A percentile compares a stretch with the other conserved stretches of the same genome.
Evolutionary conservation across 768 basidiomycete species (phyloP).

Genomic region (Amanita jacksonii): DNA sequence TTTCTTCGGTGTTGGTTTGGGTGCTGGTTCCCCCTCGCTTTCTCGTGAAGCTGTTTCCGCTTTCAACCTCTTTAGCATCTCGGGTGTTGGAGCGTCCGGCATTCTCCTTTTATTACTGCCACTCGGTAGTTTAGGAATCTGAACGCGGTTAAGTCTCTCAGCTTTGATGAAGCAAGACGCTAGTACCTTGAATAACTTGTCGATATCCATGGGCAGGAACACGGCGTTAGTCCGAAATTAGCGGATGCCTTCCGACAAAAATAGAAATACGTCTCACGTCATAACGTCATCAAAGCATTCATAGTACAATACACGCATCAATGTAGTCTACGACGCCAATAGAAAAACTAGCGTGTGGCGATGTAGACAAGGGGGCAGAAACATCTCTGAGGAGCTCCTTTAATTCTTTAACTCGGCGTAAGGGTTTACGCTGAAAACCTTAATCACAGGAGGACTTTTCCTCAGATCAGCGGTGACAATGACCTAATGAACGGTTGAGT

Average conservation of each 20-base stretch:
- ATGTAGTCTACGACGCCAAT: no score
- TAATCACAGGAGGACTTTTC: constrained; percentile 94
- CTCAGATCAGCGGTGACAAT: constrained; percentile 93
- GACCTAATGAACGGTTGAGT: constrained; percentile 40
- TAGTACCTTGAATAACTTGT: constrained; percentile 44
- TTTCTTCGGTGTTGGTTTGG: constrained; percentile 15
- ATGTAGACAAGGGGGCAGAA: no score
- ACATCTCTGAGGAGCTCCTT: no score
- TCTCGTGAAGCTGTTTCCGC: constrained; percentile 30
- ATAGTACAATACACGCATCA: constrained; percentile 2
- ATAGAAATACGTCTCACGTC: not conserved
- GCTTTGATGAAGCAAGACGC: not conserved
- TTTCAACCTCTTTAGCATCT: constrained; percentile 76
- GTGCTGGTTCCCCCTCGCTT: constrained; percentile 5
- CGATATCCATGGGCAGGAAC: constrained; percentile 37
- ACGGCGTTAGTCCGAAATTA: not conserved
- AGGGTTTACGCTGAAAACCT: constrained; percentile 93
- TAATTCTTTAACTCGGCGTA: constrained; percentile 52
- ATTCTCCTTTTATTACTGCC: constrained; percentile 64
- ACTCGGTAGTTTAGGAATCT: constrained; percentile 62
- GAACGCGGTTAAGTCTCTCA: not conserved
- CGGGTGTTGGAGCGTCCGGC: constrained; percentile 67
- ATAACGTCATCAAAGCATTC: constrained; percentile 7
- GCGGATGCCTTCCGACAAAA: not conserved
- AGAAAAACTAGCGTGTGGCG: no score